Percentiles rank a stretch among this genome's conserved stretches.
These are phyloP conservation scores for Claviceps paspali DNA, from an alignment of 2,329 filamentous ascomycete genomes.

Conservation along the genomic window DNA sequence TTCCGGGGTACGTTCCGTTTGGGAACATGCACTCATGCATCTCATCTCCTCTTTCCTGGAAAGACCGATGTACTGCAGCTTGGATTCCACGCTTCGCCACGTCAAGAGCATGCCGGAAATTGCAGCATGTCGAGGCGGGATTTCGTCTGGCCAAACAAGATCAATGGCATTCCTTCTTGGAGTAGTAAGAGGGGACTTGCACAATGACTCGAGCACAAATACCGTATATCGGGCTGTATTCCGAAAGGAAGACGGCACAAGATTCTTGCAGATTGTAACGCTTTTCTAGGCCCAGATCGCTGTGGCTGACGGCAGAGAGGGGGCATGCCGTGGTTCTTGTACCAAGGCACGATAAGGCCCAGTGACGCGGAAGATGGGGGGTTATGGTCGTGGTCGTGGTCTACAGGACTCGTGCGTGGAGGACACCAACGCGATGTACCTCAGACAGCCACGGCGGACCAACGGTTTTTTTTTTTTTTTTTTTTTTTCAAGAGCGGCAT, in stretches of 20 bases:
- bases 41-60: neutral
- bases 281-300: neutral
- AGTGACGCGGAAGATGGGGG: neutral
- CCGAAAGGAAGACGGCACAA: neutral
- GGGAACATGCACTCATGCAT: neutral
- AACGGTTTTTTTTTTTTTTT: neutral
- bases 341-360: neutral
- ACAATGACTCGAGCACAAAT: too few relatives aligned
- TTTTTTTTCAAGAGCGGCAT: too few relatives aligned
- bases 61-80: neutral
- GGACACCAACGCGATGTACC: neutral
- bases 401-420: neutral
- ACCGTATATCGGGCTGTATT: neutral
- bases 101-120: neutral
- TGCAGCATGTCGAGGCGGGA: neutral
- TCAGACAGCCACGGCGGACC: neutral
- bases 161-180: too few relatives aligned
- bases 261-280: neutral
- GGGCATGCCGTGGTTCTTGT: neutral
- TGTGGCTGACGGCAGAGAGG: neutral
- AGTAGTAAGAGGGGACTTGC: too few relatives aligned
- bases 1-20: constrained; percentile 1
- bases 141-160: neutral
- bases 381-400: too few relatives aligned
- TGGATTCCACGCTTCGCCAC: neutral